Percentiles rank a stretch among this genome's conserved stretches.
These are phyloP conservation scores for Fragaria ananassa DNA, from an alignment of 306 rosid genomes.

Conservation along the genomic window DNA sequence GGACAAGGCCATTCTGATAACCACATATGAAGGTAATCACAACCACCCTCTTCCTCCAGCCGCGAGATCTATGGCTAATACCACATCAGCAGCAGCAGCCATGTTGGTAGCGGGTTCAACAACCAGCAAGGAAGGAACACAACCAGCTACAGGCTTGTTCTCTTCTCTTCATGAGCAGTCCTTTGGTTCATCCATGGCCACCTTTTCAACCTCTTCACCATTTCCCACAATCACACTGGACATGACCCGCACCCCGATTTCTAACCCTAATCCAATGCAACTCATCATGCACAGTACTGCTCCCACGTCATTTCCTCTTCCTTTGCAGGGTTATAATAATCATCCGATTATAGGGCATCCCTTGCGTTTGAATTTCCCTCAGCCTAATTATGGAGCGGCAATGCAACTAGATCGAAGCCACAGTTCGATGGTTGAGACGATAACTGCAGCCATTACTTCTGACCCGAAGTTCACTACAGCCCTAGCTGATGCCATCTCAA, in stretches of 20 bases:
- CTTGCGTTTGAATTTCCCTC: conserved; percentile 17
- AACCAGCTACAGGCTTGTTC: conserved; percentile 18
- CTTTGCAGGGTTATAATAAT: conserved; percentile 16
- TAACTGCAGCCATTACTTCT: conserved; percentile 47
- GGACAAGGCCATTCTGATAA: conserved; percentile 44
- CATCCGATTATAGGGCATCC: conserved; percentile 33
- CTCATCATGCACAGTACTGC: not conserved
- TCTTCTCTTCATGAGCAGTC: conserved; percentile 17
- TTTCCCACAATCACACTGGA: conserved; percentile 49
- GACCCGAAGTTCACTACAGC: conserved; percentile 55
- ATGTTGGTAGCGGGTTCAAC: conserved; percentile 45
- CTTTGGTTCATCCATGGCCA: conserved; percentile 35
- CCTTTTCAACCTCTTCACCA: conserved; percentile 49
- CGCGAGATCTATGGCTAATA: conserved; percentile 45
- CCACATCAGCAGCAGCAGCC: conserved; percentile 54
- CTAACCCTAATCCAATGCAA: not conserved
- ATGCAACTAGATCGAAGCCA: not conserved
- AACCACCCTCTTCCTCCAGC: conserved; percentile 58
- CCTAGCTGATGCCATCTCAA: conserved; percentile 53
- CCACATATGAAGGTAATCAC: conserved; percentile 69
- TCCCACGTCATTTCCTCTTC: conserved; percentile 29
- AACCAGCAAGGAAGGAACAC: conserved; percentile 27
- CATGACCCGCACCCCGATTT: conserved; percentile 34
- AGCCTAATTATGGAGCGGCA: conserved; percentile 3
- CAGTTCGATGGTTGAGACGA: conserved; percentile 25